phyloP scores from a whole-genome alignment of 2,329 filamentous ascomycete genomes.

The Colletotrichum phormii region DNA sequence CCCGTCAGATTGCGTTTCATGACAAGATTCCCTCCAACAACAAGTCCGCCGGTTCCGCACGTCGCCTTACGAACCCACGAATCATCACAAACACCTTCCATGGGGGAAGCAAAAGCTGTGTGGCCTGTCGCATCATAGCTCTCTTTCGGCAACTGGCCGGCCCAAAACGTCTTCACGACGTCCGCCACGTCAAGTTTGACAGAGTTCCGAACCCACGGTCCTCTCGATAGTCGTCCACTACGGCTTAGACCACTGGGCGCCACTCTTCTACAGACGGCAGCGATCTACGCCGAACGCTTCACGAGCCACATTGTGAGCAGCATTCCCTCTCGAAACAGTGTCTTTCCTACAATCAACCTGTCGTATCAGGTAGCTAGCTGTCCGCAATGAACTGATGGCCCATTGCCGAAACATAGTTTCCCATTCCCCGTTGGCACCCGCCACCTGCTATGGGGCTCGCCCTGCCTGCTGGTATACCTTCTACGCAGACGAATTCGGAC shows the following conservation, averaged over 20 bases:
- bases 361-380: slow-evolving; percentile 1
- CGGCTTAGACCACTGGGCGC: neutral
- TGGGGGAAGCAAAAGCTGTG: neutral
- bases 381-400: slow-evolving; percentile 9
- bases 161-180: slow-evolving; percentile 4
- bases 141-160: slow-evolving; percentile 1
- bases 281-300: neutral
- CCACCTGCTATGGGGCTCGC: neutral
- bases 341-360: neutral
- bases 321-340: neutral
- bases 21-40: neutral
- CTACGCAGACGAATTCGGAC: neutral
- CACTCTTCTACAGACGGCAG: neutral
- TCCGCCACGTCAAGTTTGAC: neutral
- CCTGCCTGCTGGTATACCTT: neutral
- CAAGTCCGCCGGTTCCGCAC: neutral
- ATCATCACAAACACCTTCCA: neutral
- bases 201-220: neutral
- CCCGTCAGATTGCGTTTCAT: slow-evolving; percentile 25
- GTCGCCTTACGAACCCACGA: neutral
- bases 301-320: neutral
- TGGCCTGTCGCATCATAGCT: slow-evolving; percentile 11
- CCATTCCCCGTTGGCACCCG: no score
- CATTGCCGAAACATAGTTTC: neutral
- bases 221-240: neutral